Conservation (phyloP, 75 land plant species). For the Larix kaempferi region DNA sequence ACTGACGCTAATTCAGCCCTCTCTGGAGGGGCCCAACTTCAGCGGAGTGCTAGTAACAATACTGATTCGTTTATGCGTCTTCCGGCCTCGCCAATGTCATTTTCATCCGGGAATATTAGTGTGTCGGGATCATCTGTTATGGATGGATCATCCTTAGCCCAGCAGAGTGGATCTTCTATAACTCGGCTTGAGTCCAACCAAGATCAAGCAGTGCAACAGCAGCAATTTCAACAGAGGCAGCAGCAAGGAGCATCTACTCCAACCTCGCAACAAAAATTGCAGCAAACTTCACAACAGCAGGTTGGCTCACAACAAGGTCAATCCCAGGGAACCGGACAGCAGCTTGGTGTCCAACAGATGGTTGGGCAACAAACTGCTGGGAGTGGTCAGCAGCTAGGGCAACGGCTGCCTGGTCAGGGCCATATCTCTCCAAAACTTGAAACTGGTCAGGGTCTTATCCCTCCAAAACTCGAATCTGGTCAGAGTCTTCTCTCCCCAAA, state of each 20-base stretch:
- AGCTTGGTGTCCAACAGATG: slow-evolving; percentile 14
- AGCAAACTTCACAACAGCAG: slow-evolving; percentile 18
- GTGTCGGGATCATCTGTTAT: slow-evolving; percentile 52
- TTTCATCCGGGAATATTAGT: slow-evolving; percentile 72
- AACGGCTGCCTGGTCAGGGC: slow-evolving; percentile 8
- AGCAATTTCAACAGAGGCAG: slow-evolving; percentile 34
- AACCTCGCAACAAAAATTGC: slow-evolving; percentile 40
- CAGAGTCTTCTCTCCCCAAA: no score
- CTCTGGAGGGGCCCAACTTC: slow-evolving; percentile 66
- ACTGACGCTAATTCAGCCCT: slow-evolving; percentile 71
- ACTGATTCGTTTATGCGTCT: slow-evolving; percentile 64
- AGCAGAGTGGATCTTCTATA: slow-evolving; percentile 33
- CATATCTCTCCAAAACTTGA: slow-evolving; percentile 1
- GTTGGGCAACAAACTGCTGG: slow-evolving; percentile 8
- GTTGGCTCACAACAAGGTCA: slow-evolving; percentile 21
- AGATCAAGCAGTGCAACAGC: slow-evolving; percentile 31
- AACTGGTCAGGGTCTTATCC: no score
- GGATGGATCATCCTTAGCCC: slow-evolving; percentile 58
- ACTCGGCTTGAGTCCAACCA: slow-evolving; percentile 30
- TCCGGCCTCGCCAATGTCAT: slow-evolving; percentile 88
- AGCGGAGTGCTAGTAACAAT: slow-evolving; percentile 70
- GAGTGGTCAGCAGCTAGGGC: slow-evolving; percentile 8
- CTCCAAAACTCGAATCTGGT: no score
- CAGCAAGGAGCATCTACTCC: slow-evolving; percentile 49
- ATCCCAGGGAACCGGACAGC: slow-evolving; percentile 20